phyloP scores from a whole-genome alignment of 2,329 filamentous ascomycete genomes.

The Sclerotiophoma versabilis region DNA sequence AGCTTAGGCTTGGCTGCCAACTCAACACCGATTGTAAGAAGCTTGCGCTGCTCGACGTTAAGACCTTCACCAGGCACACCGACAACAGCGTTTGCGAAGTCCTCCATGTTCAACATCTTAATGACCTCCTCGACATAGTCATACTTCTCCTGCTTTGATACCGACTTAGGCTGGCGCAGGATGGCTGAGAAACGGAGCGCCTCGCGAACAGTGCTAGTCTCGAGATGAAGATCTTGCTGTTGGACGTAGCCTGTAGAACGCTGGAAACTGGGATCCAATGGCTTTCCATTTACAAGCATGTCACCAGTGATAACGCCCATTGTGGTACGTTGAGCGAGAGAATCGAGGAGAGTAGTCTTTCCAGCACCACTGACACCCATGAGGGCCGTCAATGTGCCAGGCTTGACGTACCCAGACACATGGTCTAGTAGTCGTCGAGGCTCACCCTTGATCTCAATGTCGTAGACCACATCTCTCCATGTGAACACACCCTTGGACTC shows the following conservation, averaged over 20 bases:
- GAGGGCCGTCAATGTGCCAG: slow-evolving; percentile 56
- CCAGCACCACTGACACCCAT: slow-evolving; percentile 51
- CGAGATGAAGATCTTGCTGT: slow-evolving; percentile 51
- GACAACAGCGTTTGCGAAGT: slow-evolving; percentile 71
- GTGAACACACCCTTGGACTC: slow-evolving; percentile 54
- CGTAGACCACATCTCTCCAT: slow-evolving; percentile 44
- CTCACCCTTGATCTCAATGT: slow-evolving; percentile 52
- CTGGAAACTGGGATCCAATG: slow-evolving; percentile 45
- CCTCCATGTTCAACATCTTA: slow-evolving; percentile 70
- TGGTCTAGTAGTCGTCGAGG: slow-evolving; percentile 61
- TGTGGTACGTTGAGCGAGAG: slow-evolving; percentile 44
- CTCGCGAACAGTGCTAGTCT: slow-evolving; percentile 49
- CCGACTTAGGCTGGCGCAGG: slow-evolving; percentile 59
- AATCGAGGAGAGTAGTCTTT: slow-evolving; percentile 49
- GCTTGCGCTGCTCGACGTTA: slow-evolving; percentile 73
- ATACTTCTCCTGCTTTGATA: slow-evolving; percentile 65
- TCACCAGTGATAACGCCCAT: slow-evolving; percentile 50
- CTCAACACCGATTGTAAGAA: slow-evolving; percentile 76
- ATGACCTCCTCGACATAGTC: slow-evolving; percentile 70
- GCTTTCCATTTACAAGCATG: slow-evolving; percentile 50
- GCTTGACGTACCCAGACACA: slow-evolving; percentile 63
- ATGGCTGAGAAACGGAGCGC: slow-evolving; percentile 46
- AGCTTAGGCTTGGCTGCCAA: slow-evolving; percentile 72
- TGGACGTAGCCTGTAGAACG: slow-evolving; percentile 51
- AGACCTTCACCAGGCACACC: slow-evolving; percentile 69